These are phyloP conservation scores for Acer yangbiense DNA, from an alignment of 345 rosid species.

Conservation along the genomic window DNA sequence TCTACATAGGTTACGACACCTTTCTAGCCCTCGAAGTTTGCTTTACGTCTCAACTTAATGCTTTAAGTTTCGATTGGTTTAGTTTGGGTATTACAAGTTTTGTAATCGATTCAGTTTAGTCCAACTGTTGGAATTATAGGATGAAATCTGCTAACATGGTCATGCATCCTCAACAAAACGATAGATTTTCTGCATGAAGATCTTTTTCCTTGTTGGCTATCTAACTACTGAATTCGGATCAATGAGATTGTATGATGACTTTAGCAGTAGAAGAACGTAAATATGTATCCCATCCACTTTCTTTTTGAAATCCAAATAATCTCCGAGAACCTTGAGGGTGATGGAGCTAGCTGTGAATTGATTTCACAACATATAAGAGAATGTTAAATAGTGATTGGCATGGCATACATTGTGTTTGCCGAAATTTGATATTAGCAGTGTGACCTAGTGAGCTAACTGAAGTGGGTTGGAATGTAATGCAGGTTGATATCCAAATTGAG, in stretches of 20 bases:
- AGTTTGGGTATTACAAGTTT: no score
- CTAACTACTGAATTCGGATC: not conserved
- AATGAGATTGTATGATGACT: not conserved
- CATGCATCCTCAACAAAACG: not conserved
- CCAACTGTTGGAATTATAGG: not conserved
- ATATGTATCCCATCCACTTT: not conserved
- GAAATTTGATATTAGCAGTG: not conserved
- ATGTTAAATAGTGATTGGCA: not conserved
- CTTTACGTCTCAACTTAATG: no score
- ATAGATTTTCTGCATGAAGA: not conserved
- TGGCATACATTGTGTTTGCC: no score
- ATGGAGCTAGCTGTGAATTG: not conserved
- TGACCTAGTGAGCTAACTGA: not conserved
- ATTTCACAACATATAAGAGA: not conserved
- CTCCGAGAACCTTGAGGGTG: not conserved
- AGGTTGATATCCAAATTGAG: conserved; percentile 44
- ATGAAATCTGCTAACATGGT: not conserved
- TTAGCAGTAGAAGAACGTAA: no score
- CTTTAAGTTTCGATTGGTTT: no score
- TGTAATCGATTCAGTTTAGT: no score
- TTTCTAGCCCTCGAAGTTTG: no score
- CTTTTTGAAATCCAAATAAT: not conserved
- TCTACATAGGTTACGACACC: no score
- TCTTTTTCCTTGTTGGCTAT: not conserved
- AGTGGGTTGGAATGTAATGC: conserved; percentile 12